phyloP scores from a whole-genome alignment of 2,329 filamentous ascomycete species.

The Tolypocladium ovalisporum region DNA sequence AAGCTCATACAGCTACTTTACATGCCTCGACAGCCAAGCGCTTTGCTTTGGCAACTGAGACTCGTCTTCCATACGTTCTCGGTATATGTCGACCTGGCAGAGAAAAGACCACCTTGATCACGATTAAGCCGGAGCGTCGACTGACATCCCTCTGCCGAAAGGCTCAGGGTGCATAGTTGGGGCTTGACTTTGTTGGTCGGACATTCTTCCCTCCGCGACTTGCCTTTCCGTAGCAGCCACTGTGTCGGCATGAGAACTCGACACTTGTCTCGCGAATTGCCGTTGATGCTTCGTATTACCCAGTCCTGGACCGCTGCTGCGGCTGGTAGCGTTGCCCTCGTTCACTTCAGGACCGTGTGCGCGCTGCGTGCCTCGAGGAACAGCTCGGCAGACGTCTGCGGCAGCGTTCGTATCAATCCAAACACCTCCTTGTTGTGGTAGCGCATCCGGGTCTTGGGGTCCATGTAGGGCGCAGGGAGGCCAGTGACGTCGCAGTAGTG shows the following conservation, averaged over 20 bases:
- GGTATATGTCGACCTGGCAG: constrained; percentile 72
- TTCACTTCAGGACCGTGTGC: constrained; percentile 83
- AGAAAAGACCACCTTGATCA: constrained; percentile 60
- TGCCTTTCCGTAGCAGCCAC: neutral
- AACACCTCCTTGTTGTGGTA: constrained; percentile 95
- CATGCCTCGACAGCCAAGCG: constrained; percentile 45
- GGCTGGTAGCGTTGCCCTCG: neutral
- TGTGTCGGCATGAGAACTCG: neutral
- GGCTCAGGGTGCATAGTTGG: constrained; percentile 73
- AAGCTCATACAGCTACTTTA: constrained; percentile 4
- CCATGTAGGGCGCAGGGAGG: constrained; percentile 78
- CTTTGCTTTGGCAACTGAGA: constrained; percentile 51
- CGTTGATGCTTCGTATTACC: neutral
- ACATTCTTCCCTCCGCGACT: constrained; percentile 37
- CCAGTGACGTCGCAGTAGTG: constrained; percentile 96
- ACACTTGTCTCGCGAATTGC: neutral
- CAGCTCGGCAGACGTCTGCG: constrained; percentile 73
- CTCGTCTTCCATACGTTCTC: constrained; percentile 57
- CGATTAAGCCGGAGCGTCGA: constrained; percentile 99
- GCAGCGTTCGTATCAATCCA: constrained; percentile 65
- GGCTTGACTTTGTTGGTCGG: constrained; percentile 92
- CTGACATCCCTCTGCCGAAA: constrained; percentile 72
- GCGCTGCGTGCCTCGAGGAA: constrained; percentile 85
- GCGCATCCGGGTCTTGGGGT: constrained; percentile 86
- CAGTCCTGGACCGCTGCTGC: neutral